Percentiles rank a stretch among this genome's conserved stretches.
These are phyloP conservation scores for Penicillium sp. DNA, from an alignment of 2,329 filamentous ascomycete species.

Conservation along the genomic window DNA sequence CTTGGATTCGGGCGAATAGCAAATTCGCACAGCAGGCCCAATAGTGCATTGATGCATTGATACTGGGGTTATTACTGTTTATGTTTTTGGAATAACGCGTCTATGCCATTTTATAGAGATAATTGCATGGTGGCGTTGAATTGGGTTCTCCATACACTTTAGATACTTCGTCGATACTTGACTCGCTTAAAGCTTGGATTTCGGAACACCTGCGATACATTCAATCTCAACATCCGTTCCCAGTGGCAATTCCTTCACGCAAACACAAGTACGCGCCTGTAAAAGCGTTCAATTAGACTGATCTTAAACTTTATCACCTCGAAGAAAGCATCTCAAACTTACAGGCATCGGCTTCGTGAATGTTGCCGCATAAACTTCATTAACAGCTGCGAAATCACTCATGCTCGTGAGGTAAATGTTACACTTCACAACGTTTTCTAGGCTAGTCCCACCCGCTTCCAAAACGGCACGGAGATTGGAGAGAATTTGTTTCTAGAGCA, in stretches of 20 bases:
- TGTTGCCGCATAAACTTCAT: slow-evolving; percentile 64
- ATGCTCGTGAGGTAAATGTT: slow-evolving; percentile 67
- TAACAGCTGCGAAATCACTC: slow-evolving; percentile 71
- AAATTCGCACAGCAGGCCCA: slow-evolving; percentile 4
- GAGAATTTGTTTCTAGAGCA: slow-evolving; percentile 48
- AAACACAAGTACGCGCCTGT: slow-evolving; percentile 47
- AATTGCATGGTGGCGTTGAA: background rate
- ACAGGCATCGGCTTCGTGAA: slow-evolving; percentile 30
- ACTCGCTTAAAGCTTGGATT: background rate
- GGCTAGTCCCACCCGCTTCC: slow-evolving; percentile 56
- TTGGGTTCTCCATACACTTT: background rate
- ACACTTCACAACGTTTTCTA: slow-evolving; percentile 63
- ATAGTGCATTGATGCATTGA: background rate
- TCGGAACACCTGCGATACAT: slow-evolving; percentile 29
- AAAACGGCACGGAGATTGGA: slow-evolving; percentile 61
- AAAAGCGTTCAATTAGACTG: background rate
- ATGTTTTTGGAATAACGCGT: background rate
- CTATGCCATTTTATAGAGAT: background rate
- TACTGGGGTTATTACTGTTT: background rate
- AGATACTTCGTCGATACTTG: background rate
- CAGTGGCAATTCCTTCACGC: slow-evolving; percentile 52
- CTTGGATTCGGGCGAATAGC: slow-evolving; percentile 32
- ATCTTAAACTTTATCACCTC: too few species aligned
- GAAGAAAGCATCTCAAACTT: slow-evolving; percentile 7
- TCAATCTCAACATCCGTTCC: slow-evolving; percentile 58